Percentiles rank a stretch among this genome's conserved stretches.
phyloP scores from a whole-genome alignment of 163 green algal species.

The Chlamydomonas reinhardtii region DNA sequence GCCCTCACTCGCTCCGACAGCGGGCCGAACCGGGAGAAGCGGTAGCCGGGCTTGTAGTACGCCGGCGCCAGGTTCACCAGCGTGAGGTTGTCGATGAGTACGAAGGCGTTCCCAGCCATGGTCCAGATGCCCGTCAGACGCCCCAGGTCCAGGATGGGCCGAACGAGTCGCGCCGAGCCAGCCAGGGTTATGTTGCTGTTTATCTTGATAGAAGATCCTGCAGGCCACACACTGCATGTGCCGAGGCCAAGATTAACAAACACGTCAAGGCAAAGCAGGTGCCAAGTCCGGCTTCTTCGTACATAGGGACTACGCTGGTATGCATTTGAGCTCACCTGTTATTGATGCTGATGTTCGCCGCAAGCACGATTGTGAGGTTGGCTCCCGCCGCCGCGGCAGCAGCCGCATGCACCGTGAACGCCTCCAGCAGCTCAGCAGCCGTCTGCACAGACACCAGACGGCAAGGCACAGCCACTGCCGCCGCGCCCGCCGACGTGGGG shows the following conservation, averaged over 20 bases:
- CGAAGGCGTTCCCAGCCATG: too few relatives aligned
- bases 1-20: slow-evolving; percentile 28
- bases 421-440: slow-evolving; percentile 5
- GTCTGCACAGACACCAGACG: slow-evolving; percentile 3
- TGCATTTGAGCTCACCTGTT: background rate
- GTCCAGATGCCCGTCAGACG: too few relatives aligned
- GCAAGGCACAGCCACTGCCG: background rate
- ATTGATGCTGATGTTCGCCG: slow-evolving; percentile 12
- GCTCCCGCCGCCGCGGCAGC: too few relatives aligned
- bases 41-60: background rate
- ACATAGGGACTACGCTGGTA: too few relatives aligned
- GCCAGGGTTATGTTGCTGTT: background rate
- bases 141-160: slow-evolving; percentile 14
- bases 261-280: too few relatives aligned
- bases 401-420: slow-evolving; percentile 2
- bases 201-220: background rate
- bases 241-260: too few relatives aligned
- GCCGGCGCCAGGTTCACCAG: slow-evolving; percentile 23
- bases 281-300: too few relatives aligned
- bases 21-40: background rate
- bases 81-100: background rate
- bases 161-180: background rate
- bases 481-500: background rate
- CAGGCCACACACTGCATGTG: too few relatives aligned
- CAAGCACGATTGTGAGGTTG: slow-evolving; percentile 14